Base-by-base conservation (phyloP, 495 filamentous ascomycete genomes). In the Tuber brumale region DNA sequence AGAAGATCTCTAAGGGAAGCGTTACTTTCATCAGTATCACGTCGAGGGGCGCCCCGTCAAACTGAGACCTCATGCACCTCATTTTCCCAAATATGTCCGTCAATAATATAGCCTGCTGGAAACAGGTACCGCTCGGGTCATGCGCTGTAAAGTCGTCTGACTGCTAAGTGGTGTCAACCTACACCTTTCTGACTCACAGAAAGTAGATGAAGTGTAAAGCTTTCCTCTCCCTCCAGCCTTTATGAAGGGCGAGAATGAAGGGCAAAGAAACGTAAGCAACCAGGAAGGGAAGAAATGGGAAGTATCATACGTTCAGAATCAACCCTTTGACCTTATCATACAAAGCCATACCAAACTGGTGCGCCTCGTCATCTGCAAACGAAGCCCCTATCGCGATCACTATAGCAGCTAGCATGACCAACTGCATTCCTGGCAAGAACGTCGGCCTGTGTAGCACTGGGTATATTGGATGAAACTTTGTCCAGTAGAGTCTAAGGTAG, bases 381-480 rank as follows among this genome's bases (percentile, higher is more conserved):
- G 82, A 83, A 27, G 81, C 79, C 18, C 82, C 82, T n/a, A 83
- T 77, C 35, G 82, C 82, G 75, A 83, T 71, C 46, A 83, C 81
- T 66, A 83, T 81, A 35, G 82, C 79, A 76, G 79, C 78, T 39
- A 85, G 82, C 78, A 86, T 86, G 66, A 85, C 81, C 70, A 81
- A 80, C 76, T 87, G 85, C 84, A 87, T 85, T 19, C 84, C 83
- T 74, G 84, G 85, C 66, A 88, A 74, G 75, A 88, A 88, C 23
- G 86, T 86, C 19, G 86, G 86, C 21, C 86, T 86, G 74, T 88
- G 86, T 16, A 88, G 80, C 73, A 88, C 85, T 19, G 87, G 86
- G 78, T 87, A 88, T 51, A 87, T 76, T 70, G 86, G 85, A 83
- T 88, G 87, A 75, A 83, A 83, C 45, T 81, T 83, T n/a, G 80